phyloP scores from a whole-genome alignment of 148 eudicot genomes.

The Nyssa sinensis region DNA sequence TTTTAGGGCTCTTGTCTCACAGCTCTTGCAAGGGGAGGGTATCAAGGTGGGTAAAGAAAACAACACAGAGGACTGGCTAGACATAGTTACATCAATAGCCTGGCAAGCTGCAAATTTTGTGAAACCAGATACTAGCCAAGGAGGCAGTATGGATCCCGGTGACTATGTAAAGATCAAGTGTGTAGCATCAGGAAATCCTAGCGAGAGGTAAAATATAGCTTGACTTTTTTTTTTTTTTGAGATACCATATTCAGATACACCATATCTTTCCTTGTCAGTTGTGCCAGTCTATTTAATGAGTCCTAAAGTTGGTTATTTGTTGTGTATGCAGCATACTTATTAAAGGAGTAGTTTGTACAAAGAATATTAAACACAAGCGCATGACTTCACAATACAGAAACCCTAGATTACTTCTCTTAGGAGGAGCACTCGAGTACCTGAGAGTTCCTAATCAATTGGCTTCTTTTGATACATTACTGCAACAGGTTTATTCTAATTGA shows the following conservation, averaged over 20 bases:
- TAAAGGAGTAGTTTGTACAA: slow-evolving; percentile 93
- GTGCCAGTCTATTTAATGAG: background rate
- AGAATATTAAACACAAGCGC: slow-evolving; percentile 96
- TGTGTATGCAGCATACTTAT: slow-evolving; percentile 60
- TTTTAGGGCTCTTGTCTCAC: slow-evolving; percentile 97
- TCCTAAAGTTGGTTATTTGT: slow-evolving; percentile 3
- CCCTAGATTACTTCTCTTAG: slow-evolving; percentile 75
- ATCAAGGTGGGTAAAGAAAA: slow-evolving; percentile 43
- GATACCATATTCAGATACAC: background rate
- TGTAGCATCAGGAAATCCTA: slow-evolving; percentile 81
- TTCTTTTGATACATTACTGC: slow-evolving; percentile 76
- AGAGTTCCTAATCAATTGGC: slow-evolving; percentile 75
- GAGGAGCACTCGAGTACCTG: slow-evolving; percentile 94
- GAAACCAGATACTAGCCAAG: slow-evolving; percentile 87
- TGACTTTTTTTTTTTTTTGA: background rate
- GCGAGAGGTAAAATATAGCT: slow-evolving; percentile 61
- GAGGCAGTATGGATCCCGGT: slow-evolving; percentile 99
- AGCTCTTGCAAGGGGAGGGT: slow-evolving; percentile 79
- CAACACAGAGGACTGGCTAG: slow-evolving; percentile 65
- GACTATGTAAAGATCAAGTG: slow-evolving; percentile 91
- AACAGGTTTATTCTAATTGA: slow-evolving; percentile 52
- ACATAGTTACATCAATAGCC: slow-evolving; percentile 64
- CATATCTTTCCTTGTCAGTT: background rate
- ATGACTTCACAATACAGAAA: slow-evolving; percentile 90
- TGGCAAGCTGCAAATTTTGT: slow-evolving; percentile 98